A percentile compares a stretch with the other conserved stretches of the same genome.
Conservation (phyloP, 805 yeast genomes). For the Cyberlindnera japonica region DNA sequence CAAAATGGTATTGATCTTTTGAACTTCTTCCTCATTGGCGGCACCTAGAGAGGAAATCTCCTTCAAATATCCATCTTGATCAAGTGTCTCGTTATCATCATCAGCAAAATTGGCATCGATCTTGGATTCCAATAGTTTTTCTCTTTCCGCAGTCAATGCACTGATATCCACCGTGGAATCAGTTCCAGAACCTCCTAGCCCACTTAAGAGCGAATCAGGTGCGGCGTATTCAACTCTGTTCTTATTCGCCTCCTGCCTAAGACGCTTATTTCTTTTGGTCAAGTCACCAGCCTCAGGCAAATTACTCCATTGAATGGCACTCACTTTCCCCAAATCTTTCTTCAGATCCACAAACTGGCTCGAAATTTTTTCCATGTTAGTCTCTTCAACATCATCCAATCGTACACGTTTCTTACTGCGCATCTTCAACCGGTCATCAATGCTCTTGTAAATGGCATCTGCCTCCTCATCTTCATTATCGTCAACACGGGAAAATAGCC, state of each 20-base stretch:
- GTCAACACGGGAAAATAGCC: conserved; percentile 30
- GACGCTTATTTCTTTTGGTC: conserved; percentile 74
- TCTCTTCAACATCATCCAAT: conserved; percentile 29
- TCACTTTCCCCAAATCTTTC: conserved; percentile 50
- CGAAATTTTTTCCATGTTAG: conserved; percentile 32
- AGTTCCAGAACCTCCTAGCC: conserved; percentile 28
- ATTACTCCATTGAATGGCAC: conserved; percentile 72
- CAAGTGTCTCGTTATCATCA: conserved; percentile 15
- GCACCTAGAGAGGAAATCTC: conserved; percentile 28
- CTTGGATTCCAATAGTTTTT: conserved; percentile 50
- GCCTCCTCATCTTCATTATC: conserved; percentile 73
- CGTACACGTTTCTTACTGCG: conserved; percentile 26
- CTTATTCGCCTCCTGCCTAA: conserved; percentile 55
- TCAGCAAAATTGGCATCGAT: conserved; percentile 41
- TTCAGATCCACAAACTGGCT: conserved; percentile 70
- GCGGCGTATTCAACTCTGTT: conserved; percentile 75
- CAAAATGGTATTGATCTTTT: conserved; percentile 55
- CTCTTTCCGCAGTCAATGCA: conserved; percentile 61
- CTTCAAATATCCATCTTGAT: conserved; percentile 35
- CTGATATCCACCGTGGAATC: conserved; percentile 40
- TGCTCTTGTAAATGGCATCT: conserved; percentile 57
- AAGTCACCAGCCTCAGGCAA: conserved; percentile 88
- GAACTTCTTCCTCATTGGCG: conserved; percentile 47
- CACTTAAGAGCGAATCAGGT: conserved; percentile 63
- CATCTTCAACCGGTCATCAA: conserved; percentile 53